Base-by-base conservation (phyloP, 495 filamentous ascomycete species). In the Aeminium ludgeri region DNA sequence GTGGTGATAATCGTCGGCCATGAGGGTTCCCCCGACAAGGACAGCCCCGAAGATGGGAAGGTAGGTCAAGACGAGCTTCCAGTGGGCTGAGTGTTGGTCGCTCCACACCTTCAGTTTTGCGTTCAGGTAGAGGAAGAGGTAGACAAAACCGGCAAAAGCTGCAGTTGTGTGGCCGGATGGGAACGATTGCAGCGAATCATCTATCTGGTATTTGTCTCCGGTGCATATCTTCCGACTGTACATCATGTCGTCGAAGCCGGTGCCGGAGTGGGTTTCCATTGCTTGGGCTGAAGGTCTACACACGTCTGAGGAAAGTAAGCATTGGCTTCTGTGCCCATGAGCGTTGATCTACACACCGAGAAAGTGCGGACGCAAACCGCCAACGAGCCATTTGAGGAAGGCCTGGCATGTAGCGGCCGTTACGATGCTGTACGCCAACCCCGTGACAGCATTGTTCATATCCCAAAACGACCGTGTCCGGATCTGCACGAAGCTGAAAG, bases 381-480 rank as follows among this genome's bases (percentile, higher is more conserved):
- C 61, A 30, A 75, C 62, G 16, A 69, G 60, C 49, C 63, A 68
- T 44, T 69, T 70, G 16, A 71, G 51, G 44, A 65, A 60, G 34
- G 73, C 61, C 40, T 73, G 70, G 48, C 73, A 72, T n/a, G 68
- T 60, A 10, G 65, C 68, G 12, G 69, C 69, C 10, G 63, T 61
- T 55, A 79, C 71, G 36, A 78, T 57, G 2, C 65, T 60, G 57
- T 77, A 77, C 10, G 76, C 54, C 0, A 78, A 58, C 5, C 76
- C 76, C 30, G 76, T 60, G 33, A 70, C 55, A 25, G 65, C 74
- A 44, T 76, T 77, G 57, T 77, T 78, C 36, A 66, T 54, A 43
- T 80, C 76, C 74, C 73, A 78, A 60, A 78, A 78, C 28, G 66
- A 71, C 32, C 72, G 67, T 27, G 74, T 62, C 8, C 74, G 66